phyloP scores from a whole-genome alignment of 495 filamentous ascomycete species.

The Baudoinia panamericana region DNA sequence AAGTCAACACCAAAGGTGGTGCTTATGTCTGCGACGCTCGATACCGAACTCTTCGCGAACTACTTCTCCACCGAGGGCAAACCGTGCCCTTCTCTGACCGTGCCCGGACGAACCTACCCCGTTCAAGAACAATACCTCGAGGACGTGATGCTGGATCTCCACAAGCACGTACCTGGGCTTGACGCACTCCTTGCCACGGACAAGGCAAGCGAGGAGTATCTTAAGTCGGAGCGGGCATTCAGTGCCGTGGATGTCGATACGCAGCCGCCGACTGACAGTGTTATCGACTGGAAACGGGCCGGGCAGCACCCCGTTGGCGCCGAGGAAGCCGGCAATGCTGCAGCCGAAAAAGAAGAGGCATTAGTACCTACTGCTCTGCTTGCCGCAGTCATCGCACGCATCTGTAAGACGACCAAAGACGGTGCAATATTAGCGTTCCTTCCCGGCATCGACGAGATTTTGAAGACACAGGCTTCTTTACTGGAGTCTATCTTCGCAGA shows the following conservation, averaged over 20 bases:
- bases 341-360: slow-evolving; percentile 33
- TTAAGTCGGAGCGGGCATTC: slow-evolving; percentile 27
- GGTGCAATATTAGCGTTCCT: slow-evolving; percentile 48
- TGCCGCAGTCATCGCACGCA: slow-evolving; percentile 37
- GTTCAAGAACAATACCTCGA: slow-evolving; percentile 42
- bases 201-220: slow-evolving; percentile 26
- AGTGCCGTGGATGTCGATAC: slow-evolving; percentile 1
- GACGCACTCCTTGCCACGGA: slow-evolving; percentile 25
- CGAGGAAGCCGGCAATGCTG: slow-evolving; percentile 13
- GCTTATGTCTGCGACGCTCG: slow-evolving; percentile 48
- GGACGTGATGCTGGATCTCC: slow-evolving; percentile 34
- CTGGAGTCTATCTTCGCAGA: slow-evolving; percentile 23
- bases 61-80: slow-evolving; percentile 35
- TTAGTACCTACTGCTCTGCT: slow-evolving; percentile 38
- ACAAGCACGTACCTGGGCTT: slow-evolving; percentile 14
- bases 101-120: slow-evolving; percentile 44
- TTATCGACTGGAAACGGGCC: slow-evolving; percentile 39
- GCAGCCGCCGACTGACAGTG: slow-evolving; percentile 4
- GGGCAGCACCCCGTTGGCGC: neutral
- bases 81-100: slow-evolving; percentile 38
- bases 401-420: slow-evolving; percentile 35
- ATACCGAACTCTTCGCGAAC: slow-evolving; percentile 41
- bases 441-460: slow-evolving; percentile 42
- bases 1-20: slow-evolving; percentile 38
- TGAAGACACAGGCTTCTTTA: slow-evolving; percentile 29